These are phyloP conservation scores for Aspergillus pseudotamarii DNA, from an alignment of 2,329 filamentous ascomycete species.

Conservation along the genomic window DNA sequence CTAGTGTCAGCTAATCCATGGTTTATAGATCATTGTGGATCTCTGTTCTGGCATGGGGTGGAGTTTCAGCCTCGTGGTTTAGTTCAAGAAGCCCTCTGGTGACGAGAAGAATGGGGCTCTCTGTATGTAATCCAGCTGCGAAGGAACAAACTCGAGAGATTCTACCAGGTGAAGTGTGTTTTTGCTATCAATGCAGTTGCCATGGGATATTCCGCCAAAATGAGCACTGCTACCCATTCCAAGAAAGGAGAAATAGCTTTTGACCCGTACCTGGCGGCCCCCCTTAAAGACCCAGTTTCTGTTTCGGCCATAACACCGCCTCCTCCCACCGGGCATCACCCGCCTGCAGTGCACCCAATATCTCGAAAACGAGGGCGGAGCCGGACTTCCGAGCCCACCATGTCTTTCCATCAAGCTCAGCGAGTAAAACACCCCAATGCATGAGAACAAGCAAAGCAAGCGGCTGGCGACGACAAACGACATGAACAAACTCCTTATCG, in stretches of 20 bases:
- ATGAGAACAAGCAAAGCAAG: slow-evolving; percentile 37
- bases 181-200: background rate
- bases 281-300: slow-evolving; percentile 30
- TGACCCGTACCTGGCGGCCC: background rate
- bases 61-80: too few relatives aligned
- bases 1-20: too few relatives aligned
- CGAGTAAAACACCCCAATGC: slow-evolving; percentile 40
- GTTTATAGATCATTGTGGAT: too few relatives aligned
- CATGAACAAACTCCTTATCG: slow-evolving; percentile 36
- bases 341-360: slow-evolving; percentile 25
- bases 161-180: too few relatives aligned
- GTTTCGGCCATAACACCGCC: slow-evolving; percentile 34
- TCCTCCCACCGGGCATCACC: slow-evolving; percentile 28
- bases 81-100: too few relatives aligned
- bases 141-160: too few relatives aligned
- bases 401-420: slow-evolving; percentile 32
- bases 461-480: slow-evolving; percentile 32
- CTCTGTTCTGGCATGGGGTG: too few relatives aligned
- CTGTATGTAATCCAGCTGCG: too few relatives aligned
- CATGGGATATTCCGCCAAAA: background rate
- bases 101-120: too few relatives aligned
- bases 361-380: slow-evolving; percentile 31
- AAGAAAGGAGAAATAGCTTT: background rate
- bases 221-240: background rate
- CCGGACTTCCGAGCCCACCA: slow-evolving; percentile 43